These are phyloP conservation scores for Ambrosiella xylebori DNA, from an alignment of 2,329 filamentous ascomycete species.

Conservation along the genomic window DNA sequence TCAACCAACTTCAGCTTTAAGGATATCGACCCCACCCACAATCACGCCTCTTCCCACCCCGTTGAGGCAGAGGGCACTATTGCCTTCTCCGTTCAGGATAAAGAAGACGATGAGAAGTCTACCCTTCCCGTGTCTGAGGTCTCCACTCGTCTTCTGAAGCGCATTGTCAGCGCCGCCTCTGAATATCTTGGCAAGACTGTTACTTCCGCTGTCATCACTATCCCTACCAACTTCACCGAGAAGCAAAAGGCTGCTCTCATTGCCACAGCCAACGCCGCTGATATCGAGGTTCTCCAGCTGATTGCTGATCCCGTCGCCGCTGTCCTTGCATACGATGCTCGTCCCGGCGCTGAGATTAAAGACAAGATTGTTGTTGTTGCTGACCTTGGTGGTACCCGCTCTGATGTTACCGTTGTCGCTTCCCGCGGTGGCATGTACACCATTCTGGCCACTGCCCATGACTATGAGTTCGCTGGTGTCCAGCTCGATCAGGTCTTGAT, in stretches of 20 bases:
- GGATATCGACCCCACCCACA: slow-evolving; percentile 88
- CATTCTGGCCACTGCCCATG: slow-evolving; percentile 79
- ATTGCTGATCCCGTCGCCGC: slow-evolving; percentile 83
- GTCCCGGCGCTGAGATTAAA: slow-evolving; percentile 51
- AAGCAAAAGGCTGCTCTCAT: slow-evolving; percentile 68
- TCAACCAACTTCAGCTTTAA: slow-evolving; percentile 40
- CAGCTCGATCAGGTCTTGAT: slow-evolving; percentile 81
- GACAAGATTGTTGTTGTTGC: slow-evolving; percentile 89
- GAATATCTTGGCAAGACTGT: slow-evolving; percentile 88
- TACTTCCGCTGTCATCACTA: slow-evolving; percentile 83
- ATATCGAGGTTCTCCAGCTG: slow-evolving; percentile 78
- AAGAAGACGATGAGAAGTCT: slow-evolving; percentile 34
- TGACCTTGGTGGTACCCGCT: slow-evolving; percentile 82
- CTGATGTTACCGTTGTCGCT: slow-evolving; percentile 78
- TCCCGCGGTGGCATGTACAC: slow-evolving; percentile 94
- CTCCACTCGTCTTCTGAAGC: slow-evolving; percentile 67
- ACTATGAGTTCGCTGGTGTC: slow-evolving; percentile 80
- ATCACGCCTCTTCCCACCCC: slow-evolving; percentile 84
- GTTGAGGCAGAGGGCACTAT: slow-evolving; percentile 54
- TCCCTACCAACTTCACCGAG: slow-evolving; percentile 85
- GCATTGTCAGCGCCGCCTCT: slow-evolving; percentile 65
- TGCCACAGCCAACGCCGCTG: slow-evolving; percentile 61
- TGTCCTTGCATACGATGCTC: slow-evolving; percentile 78
- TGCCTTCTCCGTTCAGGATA: slow-evolving; percentile 69
- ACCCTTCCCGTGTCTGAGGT: slow-evolving; percentile 64